A percentile compares a stretch with the other conserved stretches of the same genome.
Conservation (phyloP, 345 rosid genomes). For the Moricandia moricandioides region DNA sequence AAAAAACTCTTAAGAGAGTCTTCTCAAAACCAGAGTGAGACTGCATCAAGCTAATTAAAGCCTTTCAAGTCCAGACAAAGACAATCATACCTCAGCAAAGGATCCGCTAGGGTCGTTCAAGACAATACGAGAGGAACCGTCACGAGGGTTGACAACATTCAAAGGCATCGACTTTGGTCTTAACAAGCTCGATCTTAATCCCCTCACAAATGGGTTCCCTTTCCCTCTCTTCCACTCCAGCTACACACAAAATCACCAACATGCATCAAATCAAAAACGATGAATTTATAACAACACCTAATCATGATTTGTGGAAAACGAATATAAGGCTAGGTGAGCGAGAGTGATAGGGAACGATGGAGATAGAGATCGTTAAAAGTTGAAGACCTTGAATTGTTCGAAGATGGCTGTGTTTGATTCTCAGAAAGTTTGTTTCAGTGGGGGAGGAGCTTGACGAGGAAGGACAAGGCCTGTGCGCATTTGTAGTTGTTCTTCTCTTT, state of each 20-base stretch:
- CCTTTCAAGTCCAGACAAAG: neutral
- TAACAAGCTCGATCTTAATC: constrained; percentile 35
- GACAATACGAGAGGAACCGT: constrained; percentile 59
- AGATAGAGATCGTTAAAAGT: neutral
- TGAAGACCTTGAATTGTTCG: neutral
- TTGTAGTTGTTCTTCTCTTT: neutral
- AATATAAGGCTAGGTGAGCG: neutral
- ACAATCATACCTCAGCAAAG: constrained; percentile 60
- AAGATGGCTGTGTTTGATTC: neutral
- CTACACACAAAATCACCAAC: constrained; percentile 36
- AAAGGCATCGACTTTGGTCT: constrained; percentile 63
- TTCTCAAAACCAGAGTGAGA: neutral
- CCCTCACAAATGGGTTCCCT: constrained; percentile 62
- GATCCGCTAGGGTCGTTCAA: constrained; percentile 78
- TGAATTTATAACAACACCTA: neutral
- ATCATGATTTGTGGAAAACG: neutral
- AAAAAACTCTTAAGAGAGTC: neutral
- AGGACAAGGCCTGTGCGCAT: neutral
- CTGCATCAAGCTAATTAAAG: neutral
- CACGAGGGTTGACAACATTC: constrained; percentile 54
- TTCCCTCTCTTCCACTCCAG: constrained; percentile 83
- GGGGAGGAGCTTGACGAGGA: neutral
- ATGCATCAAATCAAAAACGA: neutral
- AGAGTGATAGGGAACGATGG: neutral
- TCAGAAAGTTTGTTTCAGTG: neutral